Evolutionary conservation across 2,329 filamentous ascomycete species (phyloP).

Genomic region (Didymella keratinophila): DNA sequence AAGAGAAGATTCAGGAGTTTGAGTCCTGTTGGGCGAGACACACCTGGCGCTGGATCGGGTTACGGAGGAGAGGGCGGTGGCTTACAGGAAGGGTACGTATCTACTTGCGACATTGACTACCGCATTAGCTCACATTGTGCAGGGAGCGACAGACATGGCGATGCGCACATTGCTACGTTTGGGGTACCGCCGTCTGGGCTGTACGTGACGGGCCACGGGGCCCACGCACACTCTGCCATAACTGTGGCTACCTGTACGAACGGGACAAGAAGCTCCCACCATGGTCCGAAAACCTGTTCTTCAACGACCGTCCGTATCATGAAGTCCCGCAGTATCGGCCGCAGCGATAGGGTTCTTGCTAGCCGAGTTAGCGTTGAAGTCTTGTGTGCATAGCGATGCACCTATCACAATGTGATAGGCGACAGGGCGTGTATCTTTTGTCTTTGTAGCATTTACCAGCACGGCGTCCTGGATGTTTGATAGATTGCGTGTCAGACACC

Average conservation of each 20-base stretch:
- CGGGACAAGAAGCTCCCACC: slow-evolving; percentile 83
- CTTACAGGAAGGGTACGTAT: slow-evolving; percentile 53
- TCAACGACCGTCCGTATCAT: slow-evolving; percentile 49
- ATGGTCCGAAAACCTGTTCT: slow-evolving; percentile 76
- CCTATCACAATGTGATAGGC: not conserved
- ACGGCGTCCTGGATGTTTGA: slow-evolving; percentile 21
- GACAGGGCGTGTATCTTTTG: slow-evolving; percentile 5
- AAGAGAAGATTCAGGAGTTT: slow-evolving; percentile 90
- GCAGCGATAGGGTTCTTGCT: slow-evolving; percentile 20
- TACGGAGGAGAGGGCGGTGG: slow-evolving; percentile 73
- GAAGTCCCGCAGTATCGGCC: slow-evolving; percentile 34
- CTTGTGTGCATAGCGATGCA: not conserved
- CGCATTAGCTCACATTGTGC: slow-evolving; percentile 24
- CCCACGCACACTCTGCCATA: slow-evolving; percentile 86
- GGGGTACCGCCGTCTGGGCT: slow-evolving; percentile 92
- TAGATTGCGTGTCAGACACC: slow-evolving; percentile 14
- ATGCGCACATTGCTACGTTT: slow-evolving; percentile 85
- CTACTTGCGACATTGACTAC: not conserved
- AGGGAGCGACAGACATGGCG: slow-evolving; percentile 84
- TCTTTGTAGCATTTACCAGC: slow-evolving; percentile 30
- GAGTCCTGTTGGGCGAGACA: slow-evolving; percentile 82
- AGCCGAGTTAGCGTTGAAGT: not conserved
- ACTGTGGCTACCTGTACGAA: slow-evolving; percentile 89
- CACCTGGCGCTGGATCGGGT: slow-evolving; percentile 75
- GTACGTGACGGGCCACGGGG: slow-evolving; percentile 90